A percentile compares a stretch with the other conserved stretches of the same genome.
Conservation (phyloP, 225 moss, liverwort and hornwort genomes). For the Antitrichia curtipendula region DNA sequence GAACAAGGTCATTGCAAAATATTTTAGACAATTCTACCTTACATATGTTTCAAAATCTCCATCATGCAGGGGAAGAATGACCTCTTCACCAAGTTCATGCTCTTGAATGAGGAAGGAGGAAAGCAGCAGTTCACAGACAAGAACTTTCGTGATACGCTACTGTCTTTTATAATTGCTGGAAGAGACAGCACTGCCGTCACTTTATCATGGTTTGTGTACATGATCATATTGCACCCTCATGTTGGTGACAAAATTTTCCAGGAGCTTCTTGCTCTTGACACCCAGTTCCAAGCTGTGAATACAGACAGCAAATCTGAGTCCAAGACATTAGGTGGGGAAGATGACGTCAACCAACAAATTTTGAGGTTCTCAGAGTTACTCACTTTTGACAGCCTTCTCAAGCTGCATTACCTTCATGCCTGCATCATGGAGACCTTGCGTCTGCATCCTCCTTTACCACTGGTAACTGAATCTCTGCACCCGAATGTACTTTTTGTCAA, state of each 20-base stretch:
- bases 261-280: constrained; percentile 34
- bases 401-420: constrained; percentile 34
- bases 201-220: constrained; percentile 49
- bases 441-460: constrained; percentile 50
- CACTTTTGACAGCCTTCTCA: constrained; percentile 15
- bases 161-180: constrained; percentile 5
- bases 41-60: not conserved
- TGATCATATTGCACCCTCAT: constrained; percentile 14
- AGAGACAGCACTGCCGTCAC: constrained; percentile 58
- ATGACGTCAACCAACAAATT: not conserved
- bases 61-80: constrained; percentile 6
- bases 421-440: constrained; percentile 50
- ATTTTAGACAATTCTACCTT: not conserved
- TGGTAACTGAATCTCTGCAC: not conserved
- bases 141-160: constrained; percentile 42
- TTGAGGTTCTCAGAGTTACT: constrained; percentile 16
- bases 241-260: constrained; percentile 6
- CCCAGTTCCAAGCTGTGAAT: not conserved
- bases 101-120: constrained; percentile 30
- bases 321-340: not conserved
- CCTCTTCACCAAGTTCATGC: constrained; percentile 47
- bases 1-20: not conserved
- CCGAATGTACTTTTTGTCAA: not conserved
- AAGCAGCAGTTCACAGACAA: constrained; percentile 25
- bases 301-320: not conserved